A percentile compares a stretch with the other conserved stretches of the same genome.
These are phyloP conservation scores for Artomyces pyxidatus DNA, from an alignment of 768 basidiomycete genomes.

Conservation along the genomic window DNA sequence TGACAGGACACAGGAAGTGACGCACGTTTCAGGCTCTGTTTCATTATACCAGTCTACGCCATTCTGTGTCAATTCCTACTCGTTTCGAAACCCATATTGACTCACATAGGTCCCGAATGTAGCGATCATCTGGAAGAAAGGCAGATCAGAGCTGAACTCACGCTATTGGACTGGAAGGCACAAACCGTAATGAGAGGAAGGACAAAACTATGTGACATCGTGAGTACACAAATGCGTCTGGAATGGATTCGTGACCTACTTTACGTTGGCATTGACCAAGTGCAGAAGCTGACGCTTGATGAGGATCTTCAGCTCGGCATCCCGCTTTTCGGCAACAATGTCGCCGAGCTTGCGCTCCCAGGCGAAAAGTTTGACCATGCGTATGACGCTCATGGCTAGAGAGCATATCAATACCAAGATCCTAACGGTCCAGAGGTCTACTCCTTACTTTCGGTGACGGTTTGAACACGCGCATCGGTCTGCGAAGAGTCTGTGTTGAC, in stretches of 20 bases:
- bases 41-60: neutral
- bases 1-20: too few relatives aligned
- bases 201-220: neutral
- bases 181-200: too few relatives aligned
- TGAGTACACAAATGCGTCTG: neutral
- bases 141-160: constrained; percentile 28
- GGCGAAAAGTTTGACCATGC: constrained; percentile 55
- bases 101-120: neutral
- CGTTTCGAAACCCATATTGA: neutral
- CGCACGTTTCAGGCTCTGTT: neutral
- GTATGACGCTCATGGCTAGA: constrained; percentile 28
- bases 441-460: constrained; percentile 33
- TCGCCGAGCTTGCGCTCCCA: constrained; percentile 44
- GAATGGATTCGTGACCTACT: constrained; percentile 21
- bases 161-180: too few relatives aligned
- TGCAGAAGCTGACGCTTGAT: constrained; percentile 27
- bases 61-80: neutral
- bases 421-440: neutral
- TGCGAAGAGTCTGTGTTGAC: constrained; percentile 7
- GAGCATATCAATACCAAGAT: constrained; percentile 2
- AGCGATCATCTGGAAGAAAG: constrained; percentile 25
- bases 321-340: constrained; percentile 26
- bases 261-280: constrained; percentile 25
- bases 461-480: constrained; percentile 41
- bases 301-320: constrained; percentile 29